Conservation (phyloP, 228 moss, liverwort and hornwort genomes). For the Sphagnum magellanicum region DNA sequence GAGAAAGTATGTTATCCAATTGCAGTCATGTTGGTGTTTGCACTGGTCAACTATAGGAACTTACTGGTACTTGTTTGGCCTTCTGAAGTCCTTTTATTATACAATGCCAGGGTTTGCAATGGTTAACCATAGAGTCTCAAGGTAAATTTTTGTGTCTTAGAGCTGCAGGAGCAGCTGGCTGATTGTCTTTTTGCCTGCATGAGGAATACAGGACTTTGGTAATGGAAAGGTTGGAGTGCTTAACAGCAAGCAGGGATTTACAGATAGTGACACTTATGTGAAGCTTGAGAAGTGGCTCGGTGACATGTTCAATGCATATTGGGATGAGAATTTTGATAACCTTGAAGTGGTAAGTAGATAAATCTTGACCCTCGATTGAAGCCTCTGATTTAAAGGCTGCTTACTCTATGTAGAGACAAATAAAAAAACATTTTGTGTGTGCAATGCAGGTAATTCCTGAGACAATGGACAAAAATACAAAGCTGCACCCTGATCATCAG, state of each 20-base stretch:
- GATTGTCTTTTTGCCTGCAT: not conserved
- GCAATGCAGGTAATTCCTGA: constrained; percentile 29
- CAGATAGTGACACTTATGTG: constrained; percentile 66
- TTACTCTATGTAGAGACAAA: not conserved
- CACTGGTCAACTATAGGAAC: not conserved
- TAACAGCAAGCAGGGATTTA: constrained; percentile 84
- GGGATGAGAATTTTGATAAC: constrained; percentile 54
- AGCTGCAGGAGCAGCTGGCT: not conserved
- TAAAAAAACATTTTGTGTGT: not conserved
- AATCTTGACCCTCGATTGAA: not conserved
- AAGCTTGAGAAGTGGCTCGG: constrained; percentile 70
- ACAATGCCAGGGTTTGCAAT: not conserved
- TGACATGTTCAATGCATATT: constrained; percentile 49
- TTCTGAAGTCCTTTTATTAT: not conserved
- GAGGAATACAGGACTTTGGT: constrained; percentile 31
- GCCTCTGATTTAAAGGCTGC: not conserved
- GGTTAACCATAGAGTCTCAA: not conserved
- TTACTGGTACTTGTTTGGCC: not conserved
- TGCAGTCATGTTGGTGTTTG: not conserved
- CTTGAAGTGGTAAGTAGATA: constrained; percentile 41
- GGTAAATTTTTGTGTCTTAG: not conserved
- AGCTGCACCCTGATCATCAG: constrained; percentile 36
- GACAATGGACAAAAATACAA: constrained; percentile 17
- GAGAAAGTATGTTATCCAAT: not conserved
- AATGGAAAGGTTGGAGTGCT: constrained; percentile 65